Evolutionary conservation across 129 eudicot genomes (phyloP).

Genomic region (Erigeron canadensis): DNA sequence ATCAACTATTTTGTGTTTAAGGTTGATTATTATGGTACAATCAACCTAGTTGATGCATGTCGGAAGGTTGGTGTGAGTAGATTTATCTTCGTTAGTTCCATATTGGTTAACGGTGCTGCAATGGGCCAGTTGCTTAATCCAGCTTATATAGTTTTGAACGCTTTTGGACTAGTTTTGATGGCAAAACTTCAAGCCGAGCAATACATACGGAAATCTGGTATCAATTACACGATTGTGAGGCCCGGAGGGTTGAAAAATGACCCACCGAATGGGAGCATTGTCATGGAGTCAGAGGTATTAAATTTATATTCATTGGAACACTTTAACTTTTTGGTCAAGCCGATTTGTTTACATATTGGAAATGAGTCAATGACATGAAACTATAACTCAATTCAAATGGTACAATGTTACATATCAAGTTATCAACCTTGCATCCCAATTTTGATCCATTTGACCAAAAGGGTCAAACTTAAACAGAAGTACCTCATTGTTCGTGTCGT

Average conservation of each 20-base stretch:
- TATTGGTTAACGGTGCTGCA: constrained; percentile 90
- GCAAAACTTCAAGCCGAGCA: constrained; percentile 92
- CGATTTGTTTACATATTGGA: too few species aligned
- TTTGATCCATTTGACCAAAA: background rate
- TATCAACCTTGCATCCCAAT: background rate
- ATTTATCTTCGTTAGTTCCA: constrained; percentile 78
- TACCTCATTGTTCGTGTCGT: background rate
- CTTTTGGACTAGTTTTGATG: constrained; percentile 67
- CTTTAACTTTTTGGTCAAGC: too few species aligned
- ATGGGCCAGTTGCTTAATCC: constrained; percentile 94
- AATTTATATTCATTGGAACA: background rate
- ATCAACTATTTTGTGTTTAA: constrained; percentile 29
- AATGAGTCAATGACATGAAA: background rate
- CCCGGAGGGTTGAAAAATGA: constrained; percentile 90
- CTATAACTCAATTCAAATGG: background rate
- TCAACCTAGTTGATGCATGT: constrained; percentile 92
- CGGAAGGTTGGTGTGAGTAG: constrained; percentile 65
- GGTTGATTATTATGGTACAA: constrained; percentile 96
- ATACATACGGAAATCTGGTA: constrained; percentile 79
- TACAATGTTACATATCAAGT: background rate
- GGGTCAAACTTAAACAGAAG: background rate
- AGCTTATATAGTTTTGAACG: constrained; percentile 77
- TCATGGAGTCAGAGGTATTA: constrained; percentile 90
- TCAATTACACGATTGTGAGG: constrained; percentile 82
- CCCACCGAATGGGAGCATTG: constrained; percentile 85